phyloP scores from a whole-genome alignment of 2,329 filamentous ascomycete species.

The Hypomyces perniciosus region DNA sequence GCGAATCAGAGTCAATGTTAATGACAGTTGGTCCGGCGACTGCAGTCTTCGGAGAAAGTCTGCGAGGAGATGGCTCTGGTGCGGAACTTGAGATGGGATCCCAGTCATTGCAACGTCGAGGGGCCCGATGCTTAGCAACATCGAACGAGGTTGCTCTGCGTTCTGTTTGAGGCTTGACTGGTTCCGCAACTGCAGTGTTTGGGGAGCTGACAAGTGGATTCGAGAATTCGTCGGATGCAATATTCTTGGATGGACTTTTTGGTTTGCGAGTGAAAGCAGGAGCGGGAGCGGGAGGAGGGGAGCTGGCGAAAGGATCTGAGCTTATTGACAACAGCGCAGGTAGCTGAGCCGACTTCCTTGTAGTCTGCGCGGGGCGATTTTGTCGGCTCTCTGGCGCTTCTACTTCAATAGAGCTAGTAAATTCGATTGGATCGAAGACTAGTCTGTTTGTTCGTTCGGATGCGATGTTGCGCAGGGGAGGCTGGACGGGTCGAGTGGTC shows the following conservation, averaged over 20 bases:
- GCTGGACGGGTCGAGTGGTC: neutral
- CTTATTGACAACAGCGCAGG: neutral
- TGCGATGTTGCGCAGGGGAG: neutral
- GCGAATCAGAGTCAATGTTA: slow-evolving; percentile 29
- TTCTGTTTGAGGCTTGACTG: neutral
- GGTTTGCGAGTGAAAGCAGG: neutral
- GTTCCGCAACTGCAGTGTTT: neutral
- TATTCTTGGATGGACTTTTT: neutral
- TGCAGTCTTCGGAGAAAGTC: slow-evolving; percentile 12
- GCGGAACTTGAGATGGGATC: slow-evolving; percentile 51
- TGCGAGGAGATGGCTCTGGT: slow-evolving; percentile 30
- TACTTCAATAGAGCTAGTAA: slow-evolving; percentile 30
- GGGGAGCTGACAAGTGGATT: slow-evolving; percentile 34
- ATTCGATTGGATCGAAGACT: slow-evolving; percentile 27
- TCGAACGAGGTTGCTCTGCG: slow-evolving; percentile 6
- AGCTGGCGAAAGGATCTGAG: slow-evolving; percentile 5
- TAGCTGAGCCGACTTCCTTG: neutral
- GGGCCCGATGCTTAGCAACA: neutral
- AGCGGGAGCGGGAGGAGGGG: neutral
- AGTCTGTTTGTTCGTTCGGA: neutral
- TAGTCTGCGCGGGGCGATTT: neutral
- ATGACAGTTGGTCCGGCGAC: slow-evolving; percentile 24
- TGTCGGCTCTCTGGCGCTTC: neutral
- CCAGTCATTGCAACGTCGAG: slow-evolving; percentile 16
- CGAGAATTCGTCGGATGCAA: slow-evolving; percentile 13